Evolutionary conservation across 352 stramenopile species (phyloP).

Genomic region (Phytophthora palmivora): DNA sequence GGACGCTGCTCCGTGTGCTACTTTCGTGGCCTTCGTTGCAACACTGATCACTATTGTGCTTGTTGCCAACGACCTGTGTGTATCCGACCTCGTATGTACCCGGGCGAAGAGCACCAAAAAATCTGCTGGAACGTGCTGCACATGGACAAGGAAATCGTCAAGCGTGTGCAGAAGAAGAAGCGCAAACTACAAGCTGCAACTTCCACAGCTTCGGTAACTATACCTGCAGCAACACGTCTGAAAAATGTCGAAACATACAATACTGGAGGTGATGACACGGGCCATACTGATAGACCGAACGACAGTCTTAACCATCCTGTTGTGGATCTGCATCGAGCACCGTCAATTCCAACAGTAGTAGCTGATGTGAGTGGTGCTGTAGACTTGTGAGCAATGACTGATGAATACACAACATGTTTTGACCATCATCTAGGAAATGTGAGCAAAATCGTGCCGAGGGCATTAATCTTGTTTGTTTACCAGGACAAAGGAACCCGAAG

Average conservation of each 20-base stretch:
- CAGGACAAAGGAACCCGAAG: constrained; percentile 24
- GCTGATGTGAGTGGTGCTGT: constrained; percentile 40
- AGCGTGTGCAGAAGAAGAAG: constrained; percentile 76
- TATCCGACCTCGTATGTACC: constrained; percentile 70
- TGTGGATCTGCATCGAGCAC: constrained; percentile 27
- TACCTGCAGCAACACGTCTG: constrained; percentile 6
- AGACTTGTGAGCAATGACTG: constrained; percentile 22
- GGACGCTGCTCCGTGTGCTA: constrained; percentile 79
- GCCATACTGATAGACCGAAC: constrained; percentile 19
- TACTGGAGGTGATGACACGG: constrained; percentile 1
- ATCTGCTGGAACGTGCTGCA: constrained; percentile 87
- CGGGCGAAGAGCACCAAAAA: constrained; percentile 71
- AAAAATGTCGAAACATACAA: constrained; percentile 12
- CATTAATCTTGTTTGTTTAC: constrained; percentile 37
- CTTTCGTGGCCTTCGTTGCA: constrained; percentile 70
- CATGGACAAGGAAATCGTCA: constrained; percentile 79
- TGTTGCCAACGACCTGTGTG: constrained; percentile 80
- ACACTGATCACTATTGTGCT: constrained; percentile 71
- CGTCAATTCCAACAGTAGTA: constrained; percentile 36
- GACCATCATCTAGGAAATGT: constrained; percentile 1
- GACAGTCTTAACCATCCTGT: constrained; percentile 12
- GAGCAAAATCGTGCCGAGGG: constrained; percentile 28
- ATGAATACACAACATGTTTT: neutral
- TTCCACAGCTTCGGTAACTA: constrained; percentile 2
- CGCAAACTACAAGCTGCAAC: constrained; percentile 46